Evolutionary conservation across 2,329 filamentous ascomycete genomes (phyloP), one percentile per base, ranked within the genome.

Genomic region (Xylariaceae sp.): DNA sequence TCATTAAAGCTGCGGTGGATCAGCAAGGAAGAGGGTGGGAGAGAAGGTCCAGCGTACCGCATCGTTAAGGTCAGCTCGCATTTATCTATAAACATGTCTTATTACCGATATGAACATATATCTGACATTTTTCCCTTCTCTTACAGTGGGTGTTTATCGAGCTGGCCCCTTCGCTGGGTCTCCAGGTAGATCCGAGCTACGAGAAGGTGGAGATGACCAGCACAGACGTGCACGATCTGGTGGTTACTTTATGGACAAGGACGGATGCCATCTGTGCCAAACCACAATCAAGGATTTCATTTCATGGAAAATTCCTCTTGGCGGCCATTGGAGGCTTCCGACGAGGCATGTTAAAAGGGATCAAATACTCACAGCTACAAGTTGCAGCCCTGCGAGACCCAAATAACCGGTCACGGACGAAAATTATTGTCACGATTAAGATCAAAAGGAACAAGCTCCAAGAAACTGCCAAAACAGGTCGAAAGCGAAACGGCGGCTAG

Each of bases 381-480:
- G 29, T 41, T 5, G 27, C 19, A 33, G 39, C 29, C 23, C 11
- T 34, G 19, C 14, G 19, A 10, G 19, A 41, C 23, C 27, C 16
- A 6, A 41, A 33, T 22, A 34, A 34, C 20, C 16, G 25, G 6
- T 33, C 16, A 22, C 11, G 14, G 19, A 34, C 16, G 11, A 33
- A 41, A 12, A 34, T 41, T 34, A 16, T 41, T 34, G n/a, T 41
- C 11, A 41, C 20, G n/a, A 41, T 41, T 33, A 41, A n/a, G n/a
- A n/a, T n/a, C n/a, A n/a, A n/a, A n/a, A n/a, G n/a, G n/a, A n/a
- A 40, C 20, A 33, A 41, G n/a, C 33, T 33, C 16, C 33, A 41
- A 17, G 12, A 41, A 34, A 41, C 25, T 22, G 20, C 14, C 35
- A 6, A 41, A 34, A 41, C n/a, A 33, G 16, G 6, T 41, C 16